Conservation (phyloP, 2,329 filamentous ascomycete species). For the Huntiella abstrusa region DNA sequence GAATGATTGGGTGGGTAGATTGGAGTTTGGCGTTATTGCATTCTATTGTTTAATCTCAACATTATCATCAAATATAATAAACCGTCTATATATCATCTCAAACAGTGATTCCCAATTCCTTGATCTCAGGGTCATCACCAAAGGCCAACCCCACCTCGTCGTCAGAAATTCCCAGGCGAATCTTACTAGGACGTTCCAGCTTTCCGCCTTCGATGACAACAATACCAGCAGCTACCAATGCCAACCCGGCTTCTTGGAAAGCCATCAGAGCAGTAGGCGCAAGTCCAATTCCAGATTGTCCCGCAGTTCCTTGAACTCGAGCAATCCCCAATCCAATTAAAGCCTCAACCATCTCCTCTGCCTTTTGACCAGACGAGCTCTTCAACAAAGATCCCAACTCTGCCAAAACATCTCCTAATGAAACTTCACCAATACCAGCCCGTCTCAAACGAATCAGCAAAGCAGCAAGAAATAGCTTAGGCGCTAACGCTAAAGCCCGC, state of each 20-base stretch:
- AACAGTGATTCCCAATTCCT: constrained; percentile 47
- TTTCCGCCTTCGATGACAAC: constrained; percentile 65
- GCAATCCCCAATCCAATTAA: constrained; percentile 4
- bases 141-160: constrained; percentile 83
- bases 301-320: constrained; percentile 3
- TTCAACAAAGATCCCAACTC: constrained; percentile 27
- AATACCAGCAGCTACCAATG: constrained; percentile 72
- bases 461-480: constrained; percentile 72
- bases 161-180: constrained; percentile 69
- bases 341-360: constrained; percentile 9
- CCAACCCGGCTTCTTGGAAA: constrained; percentile 49
- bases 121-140: constrained; percentile 72
- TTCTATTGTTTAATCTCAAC: too few species aligned
- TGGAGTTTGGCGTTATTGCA: too few species aligned
- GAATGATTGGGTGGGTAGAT: background rate
- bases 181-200: constrained; percentile 71
- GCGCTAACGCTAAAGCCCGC: constrained; percentile 58
- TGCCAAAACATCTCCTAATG: constrained; percentile 74
- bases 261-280: constrained; percentile 9
- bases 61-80: too few species aligned
- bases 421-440: constrained; percentile 71
- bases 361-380: constrained; percentile 8
- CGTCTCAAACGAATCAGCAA: constrained; percentile 61
- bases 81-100: constrained; percentile 12
- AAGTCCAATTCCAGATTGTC: background rate